These are phyloP conservation scores for Metrosideros polymorpha DNA, from an alignment of 441 rosid genomes.

Conservation along the genomic window DNA sequence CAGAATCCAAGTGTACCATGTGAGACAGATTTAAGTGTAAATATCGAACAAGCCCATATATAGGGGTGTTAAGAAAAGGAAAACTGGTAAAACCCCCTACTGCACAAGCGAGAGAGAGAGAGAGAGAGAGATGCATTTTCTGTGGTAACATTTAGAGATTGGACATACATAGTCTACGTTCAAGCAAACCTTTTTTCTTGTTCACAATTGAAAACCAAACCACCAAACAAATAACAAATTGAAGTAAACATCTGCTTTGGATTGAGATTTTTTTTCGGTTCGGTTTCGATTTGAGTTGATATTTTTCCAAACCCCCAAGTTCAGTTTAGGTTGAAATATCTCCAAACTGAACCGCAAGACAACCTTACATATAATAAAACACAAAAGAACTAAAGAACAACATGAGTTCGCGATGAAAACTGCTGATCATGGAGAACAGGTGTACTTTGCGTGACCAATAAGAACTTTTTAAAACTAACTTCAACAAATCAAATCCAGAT, in stretches of 20 bases:
- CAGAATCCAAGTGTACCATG: not conserved
- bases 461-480: not conserved
- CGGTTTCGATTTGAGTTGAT: not conserved
- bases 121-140: not conserved
- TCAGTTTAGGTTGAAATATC: not conserved
- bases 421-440: not conserved
- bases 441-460: not conserved
- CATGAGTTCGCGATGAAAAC: not conserved
- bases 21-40: not conserved
- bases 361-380: not conserved
- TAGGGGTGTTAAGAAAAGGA: not conserved
- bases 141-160: not conserved
- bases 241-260: not conserved
- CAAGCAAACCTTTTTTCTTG: not conserved
- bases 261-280: not conserved
- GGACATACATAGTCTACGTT: not conserved
- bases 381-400: not conserved
- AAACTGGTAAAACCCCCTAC: not conserved
- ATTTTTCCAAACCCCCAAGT: not conserved
- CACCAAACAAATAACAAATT: not conserved
- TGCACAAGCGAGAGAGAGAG: fast-evolving
- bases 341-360: not conserved
- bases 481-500: not conserved
- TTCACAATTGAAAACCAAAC: not conserved
- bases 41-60: not conserved